Evolutionary conservation across 2,329 filamentous ascomycete genomes (phyloP).

Genomic region (Colletotrichum paranaense): DNA sequence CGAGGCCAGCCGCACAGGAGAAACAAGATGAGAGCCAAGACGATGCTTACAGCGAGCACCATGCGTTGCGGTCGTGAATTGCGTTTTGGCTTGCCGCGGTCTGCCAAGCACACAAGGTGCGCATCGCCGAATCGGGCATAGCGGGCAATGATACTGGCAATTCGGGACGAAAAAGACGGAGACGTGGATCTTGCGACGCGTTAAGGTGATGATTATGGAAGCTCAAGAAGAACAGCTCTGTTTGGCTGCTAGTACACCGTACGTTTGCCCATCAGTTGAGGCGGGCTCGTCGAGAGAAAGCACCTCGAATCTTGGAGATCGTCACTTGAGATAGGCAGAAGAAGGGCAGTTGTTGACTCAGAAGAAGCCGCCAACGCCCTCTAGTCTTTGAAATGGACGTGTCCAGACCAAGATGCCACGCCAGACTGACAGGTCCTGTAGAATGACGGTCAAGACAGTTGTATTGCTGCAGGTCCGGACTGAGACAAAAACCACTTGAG

Average conservation of each 20-base stretch:
- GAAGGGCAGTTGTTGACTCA: background rate
- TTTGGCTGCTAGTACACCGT: background rate
- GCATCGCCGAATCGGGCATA: slow-evolving; percentile 17
- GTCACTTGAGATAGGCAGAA: background rate
- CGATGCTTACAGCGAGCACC: background rate
- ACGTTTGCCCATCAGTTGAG: background rate
- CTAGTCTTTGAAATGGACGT: background rate
- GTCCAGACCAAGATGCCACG: background rate
- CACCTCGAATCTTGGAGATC: too few species aligned
- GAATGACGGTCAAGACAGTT: background rate
- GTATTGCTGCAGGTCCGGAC: slow-evolving; percentile 16
- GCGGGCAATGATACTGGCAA: background rate
- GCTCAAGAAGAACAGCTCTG: background rate
- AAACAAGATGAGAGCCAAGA: slow-evolving; percentile 6
- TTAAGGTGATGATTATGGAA: background rate
- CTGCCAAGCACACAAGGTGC: background rate
- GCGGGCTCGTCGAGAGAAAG: background rate
- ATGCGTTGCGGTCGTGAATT: background rate
- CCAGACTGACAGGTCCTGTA: background rate
- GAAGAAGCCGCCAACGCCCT: background rate
- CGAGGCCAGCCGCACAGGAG: background rate
- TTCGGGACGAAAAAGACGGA: slow-evolving; percentile 10
- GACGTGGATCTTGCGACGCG: background rate
- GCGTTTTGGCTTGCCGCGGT: background rate
- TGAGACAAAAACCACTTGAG: slow-evolving; percentile 11